phyloP scores from a whole-genome alignment of 176 grass and related monocot genomes.

The Phragmites australis region DNA sequence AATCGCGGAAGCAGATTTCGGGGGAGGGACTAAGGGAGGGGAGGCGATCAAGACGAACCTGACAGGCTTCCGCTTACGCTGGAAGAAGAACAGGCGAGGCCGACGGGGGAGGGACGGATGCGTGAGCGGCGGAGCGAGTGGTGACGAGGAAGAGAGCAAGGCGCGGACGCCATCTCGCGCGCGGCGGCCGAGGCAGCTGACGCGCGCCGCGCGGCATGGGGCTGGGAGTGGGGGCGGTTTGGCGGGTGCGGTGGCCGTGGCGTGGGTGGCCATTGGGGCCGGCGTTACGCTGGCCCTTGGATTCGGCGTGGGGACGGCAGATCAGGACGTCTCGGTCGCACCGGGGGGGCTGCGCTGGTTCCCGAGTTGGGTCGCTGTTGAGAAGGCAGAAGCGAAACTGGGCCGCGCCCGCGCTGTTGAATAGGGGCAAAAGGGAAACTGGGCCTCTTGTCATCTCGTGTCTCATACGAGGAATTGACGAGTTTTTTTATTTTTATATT shows the following conservation, averaged over 20 bases:
- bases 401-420: too few relatives aligned
- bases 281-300: not conserved
- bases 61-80: not conserved
- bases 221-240: too few relatives aligned
- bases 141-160: not conserved
- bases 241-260: not conserved
- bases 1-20: not conserved
- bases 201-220: not conserved
- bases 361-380: too few relatives aligned
- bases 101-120: not conserved
- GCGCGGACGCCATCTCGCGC: conserved; percentile 24
- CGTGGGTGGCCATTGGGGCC: not conserved
- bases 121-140: not conserved
- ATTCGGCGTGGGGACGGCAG: not conserved
- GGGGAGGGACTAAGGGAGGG: not conserved
- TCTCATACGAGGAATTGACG: too few relatives aligned
- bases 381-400: too few relatives aligned
- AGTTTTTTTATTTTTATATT: too few relatives aligned
- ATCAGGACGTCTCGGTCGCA: too few relatives aligned
- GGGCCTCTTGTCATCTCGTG: too few relatives aligned
- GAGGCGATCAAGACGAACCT: not conserved
- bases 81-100: not conserved
- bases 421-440: too few relatives aligned
- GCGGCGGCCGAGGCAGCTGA: conserved; percentile 34
- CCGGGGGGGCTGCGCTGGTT: too few relatives aligned